These are phyloP conservation scores for Penicillium malachiteum DNA, from an alignment of 495 filamentous ascomycete genomes.

Conservation along the genomic window DNA sequence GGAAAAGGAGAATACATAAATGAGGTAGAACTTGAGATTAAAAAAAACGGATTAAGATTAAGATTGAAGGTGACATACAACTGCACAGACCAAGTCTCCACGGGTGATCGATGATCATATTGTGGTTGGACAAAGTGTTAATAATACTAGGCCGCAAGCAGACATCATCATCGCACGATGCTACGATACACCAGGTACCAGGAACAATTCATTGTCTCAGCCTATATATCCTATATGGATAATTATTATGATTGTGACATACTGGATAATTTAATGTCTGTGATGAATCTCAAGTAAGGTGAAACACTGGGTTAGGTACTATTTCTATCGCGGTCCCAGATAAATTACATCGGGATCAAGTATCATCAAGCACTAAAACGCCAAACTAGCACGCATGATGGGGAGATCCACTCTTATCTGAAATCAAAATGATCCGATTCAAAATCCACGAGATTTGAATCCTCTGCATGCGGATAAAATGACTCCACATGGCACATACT, in stretches of 20 bases:
- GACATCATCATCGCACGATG: background rate
- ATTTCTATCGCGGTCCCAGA: background rate
- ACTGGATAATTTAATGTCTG: too few relatives aligned
- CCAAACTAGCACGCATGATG: background rate
- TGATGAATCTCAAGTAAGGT: background rate
- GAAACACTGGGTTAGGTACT: background rate
- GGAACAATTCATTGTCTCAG: background rate
- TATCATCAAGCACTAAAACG: background rate
- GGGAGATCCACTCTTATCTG: background rate
- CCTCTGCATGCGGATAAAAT: slow-evolving; percentile 26
- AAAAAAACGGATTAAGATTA: slow-evolving; percentile 17
- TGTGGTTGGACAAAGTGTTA: background rate
- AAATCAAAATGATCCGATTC: background rate
- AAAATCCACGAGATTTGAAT: background rate
- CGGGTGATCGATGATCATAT: background rate
- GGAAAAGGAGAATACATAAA: background rate
- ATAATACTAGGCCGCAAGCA: background rate
- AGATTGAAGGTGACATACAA: slow-evolving; percentile 7
- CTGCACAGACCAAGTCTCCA: slow-evolving; percentile 9
- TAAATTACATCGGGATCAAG: background rate
- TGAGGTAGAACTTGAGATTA: background rate
- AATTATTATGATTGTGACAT: too few relatives aligned
- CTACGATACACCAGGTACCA: background rate
- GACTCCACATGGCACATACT: slow-evolving; percentile 13
- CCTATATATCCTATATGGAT: too few relatives aligned